phyloP scores from a whole-genome alignment of 495 filamentous ascomycete genomes.

The Melanomma pulvis-pyrius region DNA sequence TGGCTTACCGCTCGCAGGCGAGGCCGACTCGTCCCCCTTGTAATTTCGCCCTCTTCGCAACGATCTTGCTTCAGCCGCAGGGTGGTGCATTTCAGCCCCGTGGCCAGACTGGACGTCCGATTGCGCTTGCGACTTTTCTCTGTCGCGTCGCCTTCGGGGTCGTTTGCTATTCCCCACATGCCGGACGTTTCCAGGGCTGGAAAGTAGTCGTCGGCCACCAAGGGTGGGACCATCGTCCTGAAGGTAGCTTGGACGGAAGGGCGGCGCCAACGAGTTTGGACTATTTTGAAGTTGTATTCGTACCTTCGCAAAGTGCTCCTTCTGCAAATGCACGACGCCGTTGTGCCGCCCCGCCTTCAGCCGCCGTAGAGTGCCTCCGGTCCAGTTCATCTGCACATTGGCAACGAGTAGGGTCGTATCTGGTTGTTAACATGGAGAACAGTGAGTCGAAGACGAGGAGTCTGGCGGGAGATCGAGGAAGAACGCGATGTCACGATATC shows the following conservation, averaged over 20 bases:
- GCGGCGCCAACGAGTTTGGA: neutral
- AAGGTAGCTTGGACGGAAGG: slow-evolving; percentile 27
- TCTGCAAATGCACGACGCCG: slow-evolving; percentile 30
- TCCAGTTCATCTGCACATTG: slow-evolving; percentile 41
- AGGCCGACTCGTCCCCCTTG: neutral
- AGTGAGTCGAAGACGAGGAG: neutral
- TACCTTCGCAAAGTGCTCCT: slow-evolving; percentile 36
- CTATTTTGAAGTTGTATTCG: slow-evolving; percentile 32
- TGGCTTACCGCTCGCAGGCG: neutral
- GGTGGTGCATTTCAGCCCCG: neutral
- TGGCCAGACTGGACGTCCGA: neutral
- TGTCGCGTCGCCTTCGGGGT: neutral
- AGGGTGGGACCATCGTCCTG: slow-evolving; percentile 7
- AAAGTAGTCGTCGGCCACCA: slow-evolving; percentile 11
- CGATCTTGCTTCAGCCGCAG: neutral
- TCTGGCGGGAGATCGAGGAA: neutral
- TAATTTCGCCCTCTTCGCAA: neutral
- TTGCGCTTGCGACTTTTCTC: neutral
- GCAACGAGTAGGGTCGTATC: neutral
- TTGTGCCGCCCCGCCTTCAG: slow-evolving; percentile 22
- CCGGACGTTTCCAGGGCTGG: slow-evolving; percentile 8
- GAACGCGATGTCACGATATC: neutral
- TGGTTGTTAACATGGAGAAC: neutral
- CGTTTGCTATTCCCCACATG: slow-evolving; percentile 22
- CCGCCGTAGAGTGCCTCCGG: slow-evolving; percentile 37